Evolutionary conservation across 129 eudicot species (phyloP).

Genomic region (Centaurea solstitialis): DNA sequence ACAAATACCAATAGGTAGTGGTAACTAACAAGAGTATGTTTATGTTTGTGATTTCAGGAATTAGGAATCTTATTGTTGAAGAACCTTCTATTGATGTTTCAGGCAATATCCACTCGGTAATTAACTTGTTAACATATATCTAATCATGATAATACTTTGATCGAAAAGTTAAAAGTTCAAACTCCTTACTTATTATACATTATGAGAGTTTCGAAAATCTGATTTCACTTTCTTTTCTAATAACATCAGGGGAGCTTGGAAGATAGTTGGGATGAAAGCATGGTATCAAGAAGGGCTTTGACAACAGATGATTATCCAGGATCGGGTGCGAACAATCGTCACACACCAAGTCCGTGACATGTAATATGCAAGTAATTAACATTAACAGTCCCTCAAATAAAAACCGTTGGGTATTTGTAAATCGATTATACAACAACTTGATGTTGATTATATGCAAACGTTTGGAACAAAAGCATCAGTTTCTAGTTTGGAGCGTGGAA

Average conservation of each 20-base stretch:
- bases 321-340: constrained; percentile 79
- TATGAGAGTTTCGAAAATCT: background rate
- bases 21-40: background rate
- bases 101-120: constrained; percentile 32
- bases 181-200: background rate
- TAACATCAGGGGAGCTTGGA: constrained; percentile 25
- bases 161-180: background rate
- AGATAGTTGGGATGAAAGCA: constrained; percentile 17
- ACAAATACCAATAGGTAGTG: background rate
- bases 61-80: constrained; percentile 28
- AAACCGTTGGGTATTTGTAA: background rate
- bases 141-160: background rate
- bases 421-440: background rate
- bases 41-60: constrained; percentile 37
- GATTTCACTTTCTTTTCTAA: background rate
- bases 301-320: constrained; percentile 69
- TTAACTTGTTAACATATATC: background rate
- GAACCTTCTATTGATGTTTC: constrained; percentile 14
- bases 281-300: constrained; percentile 34
- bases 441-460: background rate
- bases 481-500: background rate
- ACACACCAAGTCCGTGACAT: constrained; percentile 54
- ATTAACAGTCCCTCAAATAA: background rate
- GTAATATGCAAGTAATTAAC: background rate
- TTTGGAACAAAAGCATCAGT: background rate